Evolutionary conservation across 352 stramenopile genomes (phyloP), one percentile per base, ranked within the genome.

Genomic region (Plasmopara viticola): DNA sequence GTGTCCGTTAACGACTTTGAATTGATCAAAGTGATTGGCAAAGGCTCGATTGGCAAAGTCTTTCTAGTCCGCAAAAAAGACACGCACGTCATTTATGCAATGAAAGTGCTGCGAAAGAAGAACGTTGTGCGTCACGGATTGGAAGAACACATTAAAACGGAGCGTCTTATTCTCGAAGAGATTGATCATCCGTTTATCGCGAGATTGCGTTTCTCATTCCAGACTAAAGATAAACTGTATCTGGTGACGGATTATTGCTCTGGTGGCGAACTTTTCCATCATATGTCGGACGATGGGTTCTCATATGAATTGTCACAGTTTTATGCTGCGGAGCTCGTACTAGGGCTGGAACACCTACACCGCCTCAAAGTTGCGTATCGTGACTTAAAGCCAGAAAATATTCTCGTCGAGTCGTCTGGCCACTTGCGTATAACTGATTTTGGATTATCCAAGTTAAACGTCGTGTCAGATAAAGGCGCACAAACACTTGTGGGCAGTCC

Each of bases 401-500:
- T 94, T 42, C 51, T 93, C 4, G 35, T 93, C 10, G 74, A 90
- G 54, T 74, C 70, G 83, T 68, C 78, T 42, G 97, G 96, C 0
- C 96, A 99, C 62, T 68, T 98, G 29, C 94, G 87, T 30, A 76
- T 99, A 47, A 99, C 96, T 12, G 97, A 99, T 74, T 99, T 99
- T 86, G 79, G 82, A 1, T 51, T 90, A 9, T 90, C 82, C 1
- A 87, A 90, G 50, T 67, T 86, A 18, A 84, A 87, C 17, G 78
- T 90, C 9, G 75, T 87, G 15, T 77, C 77, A 6, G 76, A 89
- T 42, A 69, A 78, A 35, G 81, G 79, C 14, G 78, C 78, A 8
- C 73, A 85, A 51, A 87, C 74, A 4, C 53, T 87, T 28, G 72
- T 82, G 51, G 91, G 89, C 8, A 96, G 83, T 33, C 81, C 84